Evolutionary conservation across 306 rosid species (phyloP), one percentile per base, ranked within the genome.

Genomic region (Mimosa pudica): DNA sequence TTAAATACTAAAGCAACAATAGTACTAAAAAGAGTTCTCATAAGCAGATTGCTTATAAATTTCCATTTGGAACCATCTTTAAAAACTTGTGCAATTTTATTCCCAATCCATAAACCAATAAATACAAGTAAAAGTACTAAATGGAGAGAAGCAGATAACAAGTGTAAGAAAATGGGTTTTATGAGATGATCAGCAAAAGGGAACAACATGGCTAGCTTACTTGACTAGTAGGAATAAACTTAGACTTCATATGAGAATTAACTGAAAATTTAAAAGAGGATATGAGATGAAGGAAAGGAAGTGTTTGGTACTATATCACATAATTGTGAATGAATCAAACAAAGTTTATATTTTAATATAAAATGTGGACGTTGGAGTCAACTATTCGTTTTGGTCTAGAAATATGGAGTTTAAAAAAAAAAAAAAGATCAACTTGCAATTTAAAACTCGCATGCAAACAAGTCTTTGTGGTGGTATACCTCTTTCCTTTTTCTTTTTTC

Each of bases 121-220:
- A 86, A 75, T 2, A 41, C 65, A 0, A 83, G 10, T 5, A 88
- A 35, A 41, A 86, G 61, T 1, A 84, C 44, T 17, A 82, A 14
- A 68, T 86, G 88, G 46, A 86, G 16, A 45, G 57, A 18, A 20
- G 17, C 64, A 8, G 86, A 81, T n/a, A 84, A 11, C 12, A 74
- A 77, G 49, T 82, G 88, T 38, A 84, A 70, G 81, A 79, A 86
- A 86, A 77, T 18, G 70, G 89, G 86, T 58, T 86, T 36, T 0
- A 77, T 52, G 45, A 82, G 80, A 79, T 81, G 76, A 14, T 10
- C 76, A 10, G 78, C 24, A 24, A 64, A 64, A 61, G 45, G 20
- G 16, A 46, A 45, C 4, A 45, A 55, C 90, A 79, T 82, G 11
- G 71, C 74, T 60, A 16, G 71, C 74, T 60, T 46, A 51, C 20